Conservation (phyloP, 768 basidiomycete species). For the Scleroderma citrinum region DNA sequence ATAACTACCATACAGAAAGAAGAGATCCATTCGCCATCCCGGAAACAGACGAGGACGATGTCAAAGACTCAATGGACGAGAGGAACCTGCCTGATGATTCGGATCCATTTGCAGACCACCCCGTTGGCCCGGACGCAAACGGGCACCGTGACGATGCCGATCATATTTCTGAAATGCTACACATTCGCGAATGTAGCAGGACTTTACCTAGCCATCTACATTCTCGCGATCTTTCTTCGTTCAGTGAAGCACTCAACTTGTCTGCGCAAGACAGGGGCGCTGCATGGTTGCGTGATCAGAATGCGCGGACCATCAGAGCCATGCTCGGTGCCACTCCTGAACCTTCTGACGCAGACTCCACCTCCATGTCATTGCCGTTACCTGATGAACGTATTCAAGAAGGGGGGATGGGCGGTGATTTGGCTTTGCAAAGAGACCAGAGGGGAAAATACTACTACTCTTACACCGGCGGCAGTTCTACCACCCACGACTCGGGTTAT, state of each 20-base stretch:
- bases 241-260: slow-evolving; percentile 33
- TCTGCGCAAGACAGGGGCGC: slow-evolving; percentile 63
- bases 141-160: slow-evolving; percentile 37
- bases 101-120: slow-evolving; percentile 26
- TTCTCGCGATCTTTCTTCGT: slow-evolving; percentile 36
- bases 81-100: slow-evolving; percentile 3
- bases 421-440: slow-evolving; percentile 60
- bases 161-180: slow-evolving; percentile 52
- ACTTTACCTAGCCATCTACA: slow-evolving; percentile 17
- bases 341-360: slow-evolving; percentile 51
- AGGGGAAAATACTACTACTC: slow-evolving; percentile 75
- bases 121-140: slow-evolving; percentile 19
- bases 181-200: slow-evolving; percentile 35
- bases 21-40: slow-evolving; percentile 4
- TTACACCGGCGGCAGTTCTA: slow-evolving; percentile 49
- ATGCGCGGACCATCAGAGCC: slow-evolving; percentile 53
- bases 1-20: neutral
- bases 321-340: slow-evolving; percentile 54
- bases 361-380: slow-evolving; percentile 33
- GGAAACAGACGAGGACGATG: slow-evolving; percentile 1
- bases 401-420: slow-evolving; percentile 48
- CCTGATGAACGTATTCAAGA: slow-evolving; percentile 30
- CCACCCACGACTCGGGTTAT: slow-evolving; percentile 47
- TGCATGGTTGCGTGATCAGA: slow-evolving; percentile 83
- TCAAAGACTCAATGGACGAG: neutral